Conservation (phyloP, 495 filamentous ascomycete species). For the Parachaetomium inaequale region DNA sequence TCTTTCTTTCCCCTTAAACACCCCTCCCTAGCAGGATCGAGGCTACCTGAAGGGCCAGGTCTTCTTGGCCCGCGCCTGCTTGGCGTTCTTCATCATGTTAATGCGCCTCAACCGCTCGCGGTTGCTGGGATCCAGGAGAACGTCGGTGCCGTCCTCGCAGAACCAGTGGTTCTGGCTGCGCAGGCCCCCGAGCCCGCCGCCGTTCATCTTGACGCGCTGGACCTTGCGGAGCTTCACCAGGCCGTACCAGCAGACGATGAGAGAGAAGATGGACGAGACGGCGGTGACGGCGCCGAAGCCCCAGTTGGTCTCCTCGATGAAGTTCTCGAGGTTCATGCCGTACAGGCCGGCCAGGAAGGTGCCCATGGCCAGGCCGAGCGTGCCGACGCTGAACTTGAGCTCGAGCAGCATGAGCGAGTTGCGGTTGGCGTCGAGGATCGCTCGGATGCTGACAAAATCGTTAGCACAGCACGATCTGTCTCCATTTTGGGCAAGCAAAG, state of each 20-base stretch:
- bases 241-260: constrained; percentile 73
- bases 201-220: constrained; percentile 85
- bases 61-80: constrained; percentile 35
- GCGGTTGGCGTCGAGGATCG: constrained; percentile 95
- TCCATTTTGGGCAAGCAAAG: neutral
- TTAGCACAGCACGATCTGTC: constrained; percentile 2
- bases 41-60: constrained; percentile 24
- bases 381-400: constrained; percentile 93
- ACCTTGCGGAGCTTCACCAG: constrained; percentile 77
- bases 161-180: constrained; percentile 41
- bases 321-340: constrained; percentile 99
- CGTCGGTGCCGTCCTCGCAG: constrained; percentile 41
- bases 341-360: constrained; percentile 96
- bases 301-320: constrained; percentile 91
- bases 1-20: neutral
- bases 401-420: constrained; percentile 98
- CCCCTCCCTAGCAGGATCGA: neutral
- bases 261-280: constrained; percentile 67
- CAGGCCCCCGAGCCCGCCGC: constrained; percentile 43
- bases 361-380: constrained; percentile 83
- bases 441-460: constrained; percentile 66
- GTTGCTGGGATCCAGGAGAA: constrained; percentile 42
- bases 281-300: constrained; percentile 75
- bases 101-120: constrained; percentile 45
- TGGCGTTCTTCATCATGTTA: constrained; percentile 43